Conservation (phyloP, 2,329 filamentous ascomycete genomes). For the Diplodia intermedia region DNA sequence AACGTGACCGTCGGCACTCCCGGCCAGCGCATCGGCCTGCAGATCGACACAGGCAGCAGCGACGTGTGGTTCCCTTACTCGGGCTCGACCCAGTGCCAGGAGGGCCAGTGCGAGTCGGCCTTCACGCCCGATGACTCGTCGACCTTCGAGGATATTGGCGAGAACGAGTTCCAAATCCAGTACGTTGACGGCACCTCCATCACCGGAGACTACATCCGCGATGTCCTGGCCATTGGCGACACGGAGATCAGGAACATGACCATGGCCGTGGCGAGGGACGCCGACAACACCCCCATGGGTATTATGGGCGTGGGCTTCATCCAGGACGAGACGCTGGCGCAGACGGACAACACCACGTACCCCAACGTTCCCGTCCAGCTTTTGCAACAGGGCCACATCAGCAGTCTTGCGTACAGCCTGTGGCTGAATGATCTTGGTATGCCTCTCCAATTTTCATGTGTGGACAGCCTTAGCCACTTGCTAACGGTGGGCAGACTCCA, state of each 20-base stretch:
- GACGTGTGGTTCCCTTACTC: slow-evolving; percentile 28
- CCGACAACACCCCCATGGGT: slow-evolving; percentile 13
- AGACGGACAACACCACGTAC: slow-evolving; percentile 54
- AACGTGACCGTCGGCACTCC: slow-evolving; percentile 34
- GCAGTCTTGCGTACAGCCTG: slow-evolving; percentile 70
- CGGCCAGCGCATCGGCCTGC: slow-evolving; percentile 20
- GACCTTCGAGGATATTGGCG: slow-evolving; percentile 23
- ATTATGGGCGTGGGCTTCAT: slow-evolving; percentile 32
- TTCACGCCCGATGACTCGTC: slow-evolving; percentile 20
- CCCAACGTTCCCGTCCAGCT: slow-evolving; percentile 73
- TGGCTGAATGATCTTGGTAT: slow-evolving; percentile 63
- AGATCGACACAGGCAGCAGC: slow-evolving; percentile 31
- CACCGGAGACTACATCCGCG: slow-evolving; percentile 21
- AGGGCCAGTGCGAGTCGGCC: slow-evolving; percentile 1
- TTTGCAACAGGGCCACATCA: slow-evolving; percentile 65
- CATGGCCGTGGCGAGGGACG: slow-evolving; percentile 24
- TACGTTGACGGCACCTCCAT: slow-evolving; percentile 31
- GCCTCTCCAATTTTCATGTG: slow-evolving; percentile 54
- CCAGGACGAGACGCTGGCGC: slow-evolving; percentile 13
- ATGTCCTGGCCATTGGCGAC: slow-evolving; percentile 24
- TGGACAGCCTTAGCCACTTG: not conserved
- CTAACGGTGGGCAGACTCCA: slow-evolving; percentile 22
- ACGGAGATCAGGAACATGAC: slow-evolving; percentile 28
- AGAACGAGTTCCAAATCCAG: slow-evolving; percentile 17
- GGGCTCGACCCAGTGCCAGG: slow-evolving; percentile 4